These are phyloP conservation scores for Epichloe sp. DNA, from an alignment of 2,329 filamentous ascomycete species.

Conservation along the genomic window DNA sequence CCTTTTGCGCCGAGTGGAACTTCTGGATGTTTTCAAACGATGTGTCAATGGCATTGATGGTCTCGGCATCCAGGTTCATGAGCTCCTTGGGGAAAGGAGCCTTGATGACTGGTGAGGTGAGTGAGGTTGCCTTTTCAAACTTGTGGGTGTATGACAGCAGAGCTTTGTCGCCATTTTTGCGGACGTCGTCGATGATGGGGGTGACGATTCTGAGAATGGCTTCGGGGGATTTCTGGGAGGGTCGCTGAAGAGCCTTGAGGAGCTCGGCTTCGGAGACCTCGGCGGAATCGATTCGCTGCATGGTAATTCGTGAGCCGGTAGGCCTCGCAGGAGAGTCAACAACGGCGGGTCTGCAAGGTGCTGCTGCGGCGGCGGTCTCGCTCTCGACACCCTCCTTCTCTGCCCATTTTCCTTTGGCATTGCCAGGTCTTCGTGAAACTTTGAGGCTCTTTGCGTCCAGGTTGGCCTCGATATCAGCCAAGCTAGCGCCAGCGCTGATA, in stretches of 20 bases:
- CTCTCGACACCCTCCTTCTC: constrained; percentile 61
- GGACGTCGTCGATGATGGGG: constrained; percentile 84
- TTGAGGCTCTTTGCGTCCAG: constrained; percentile 91
- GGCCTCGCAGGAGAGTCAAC: constrained; percentile 21
- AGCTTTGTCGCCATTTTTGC: constrained; percentile 70
- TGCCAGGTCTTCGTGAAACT: constrained; percentile 82
- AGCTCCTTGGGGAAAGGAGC: constrained; percentile 77
- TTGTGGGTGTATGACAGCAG: constrained; percentile 92
- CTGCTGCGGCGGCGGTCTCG: constrained; percentile 21
- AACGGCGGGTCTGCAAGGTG: constrained; percentile 19
- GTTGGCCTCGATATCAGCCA: constrained; percentile 84
- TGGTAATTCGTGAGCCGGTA: constrained; percentile 50
- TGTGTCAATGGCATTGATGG: constrained; percentile 80
- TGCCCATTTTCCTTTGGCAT: constrained; percentile 89
- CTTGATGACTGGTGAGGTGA: constrained; percentile 77
- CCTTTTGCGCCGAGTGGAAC: constrained; percentile 86
- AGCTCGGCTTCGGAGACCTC: constrained; percentile 53
- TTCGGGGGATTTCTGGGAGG: constrained; percentile 94
- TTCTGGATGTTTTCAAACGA: constrained; percentile 90
- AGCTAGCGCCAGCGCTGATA: constrained; percentile 65
- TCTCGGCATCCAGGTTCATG: constrained; percentile 76
- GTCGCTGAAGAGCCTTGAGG: constrained; percentile 64
- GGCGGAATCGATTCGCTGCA: constrained; percentile 65
- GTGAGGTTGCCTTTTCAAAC: constrained; percentile 88
- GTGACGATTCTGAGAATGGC: constrained; percentile 81